A percentile compares a stretch with the other conserved stretches of the same genome.
These are phyloP conservation scores for Trichothecium roseum DNA, from an alignment of 2,329 filamentous ascomycete genomes.

Conservation along the genomic window DNA sequence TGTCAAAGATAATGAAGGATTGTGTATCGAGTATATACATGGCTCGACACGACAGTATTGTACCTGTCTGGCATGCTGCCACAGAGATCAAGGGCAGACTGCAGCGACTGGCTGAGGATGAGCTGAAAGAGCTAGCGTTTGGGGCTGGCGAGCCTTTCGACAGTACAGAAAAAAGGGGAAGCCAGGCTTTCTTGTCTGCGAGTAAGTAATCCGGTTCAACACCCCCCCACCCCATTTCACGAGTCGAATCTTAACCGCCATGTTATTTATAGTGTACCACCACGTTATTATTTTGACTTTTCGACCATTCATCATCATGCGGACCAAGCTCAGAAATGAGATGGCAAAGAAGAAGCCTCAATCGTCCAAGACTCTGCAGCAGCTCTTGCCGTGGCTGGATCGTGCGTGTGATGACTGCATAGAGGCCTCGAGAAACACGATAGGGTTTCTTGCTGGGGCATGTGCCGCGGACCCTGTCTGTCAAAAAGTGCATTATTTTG, in stretches of 20 bases:
- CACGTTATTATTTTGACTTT: slow-evolving; percentile 30
- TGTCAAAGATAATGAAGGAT: slow-evolving; percentile 27
- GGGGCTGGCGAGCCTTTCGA: slow-evolving; percentile 23
- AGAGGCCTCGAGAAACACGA: slow-evolving; percentile 26
- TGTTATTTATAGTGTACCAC: slow-evolving; percentile 25
- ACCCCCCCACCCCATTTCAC: not conserved
- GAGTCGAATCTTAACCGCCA: not conserved
- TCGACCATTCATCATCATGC: slow-evolving; percentile 31
- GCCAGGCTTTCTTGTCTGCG: slow-evolving; percentile 27
- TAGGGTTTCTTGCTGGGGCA: slow-evolving; percentile 27
- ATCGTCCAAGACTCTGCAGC: not conserved
- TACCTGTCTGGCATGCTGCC: slow-evolving; percentile 20
- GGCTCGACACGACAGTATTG: slow-evolving; percentile 23
- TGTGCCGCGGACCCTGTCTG: slow-evolving; percentile 27
- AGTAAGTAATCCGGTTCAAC: slow-evolving; percentile 16
- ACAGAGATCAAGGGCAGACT: slow-evolving; percentile 18
- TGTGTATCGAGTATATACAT: slow-evolving; percentile 29
- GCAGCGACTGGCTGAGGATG: slow-evolving; percentile 16
- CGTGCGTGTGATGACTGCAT: slow-evolving; percentile 30
- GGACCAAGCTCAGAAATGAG: slow-evolving; percentile 25
- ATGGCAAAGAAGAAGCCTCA: slow-evolving; percentile 11
- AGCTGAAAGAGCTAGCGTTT: slow-evolving; percentile 18
- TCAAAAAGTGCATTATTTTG: slow-evolving; percentile 30
- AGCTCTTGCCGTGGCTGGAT: slow-evolving; percentile 23
- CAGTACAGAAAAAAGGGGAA: slow-evolving; percentile 25